A percentile compares a stretch with the other conserved stretches of the same genome.
phyloP scores from a whole-genome alignment of 2,329 filamentous ascomycete genomes.

The Botrytis medusae region DNA sequence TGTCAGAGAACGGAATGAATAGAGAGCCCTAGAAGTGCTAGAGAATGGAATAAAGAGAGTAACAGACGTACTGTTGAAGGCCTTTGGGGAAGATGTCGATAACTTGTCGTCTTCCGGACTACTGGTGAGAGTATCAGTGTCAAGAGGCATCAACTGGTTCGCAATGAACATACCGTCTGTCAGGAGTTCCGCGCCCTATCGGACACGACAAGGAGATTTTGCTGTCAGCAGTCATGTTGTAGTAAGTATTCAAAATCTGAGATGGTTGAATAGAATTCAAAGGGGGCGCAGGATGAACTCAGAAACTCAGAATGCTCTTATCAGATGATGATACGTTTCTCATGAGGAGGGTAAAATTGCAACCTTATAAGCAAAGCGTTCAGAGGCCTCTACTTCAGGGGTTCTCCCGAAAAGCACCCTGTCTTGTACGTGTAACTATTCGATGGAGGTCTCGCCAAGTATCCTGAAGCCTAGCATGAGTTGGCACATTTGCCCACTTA shows the following conservation, averaged over 20 bases:
- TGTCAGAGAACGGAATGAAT: background rate
- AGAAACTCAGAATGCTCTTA: background rate
- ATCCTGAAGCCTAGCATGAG: background rate
- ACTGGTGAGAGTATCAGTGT: background rate
- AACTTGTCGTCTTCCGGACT: background rate
- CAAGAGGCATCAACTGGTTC: background rate
- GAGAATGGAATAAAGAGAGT: background rate
- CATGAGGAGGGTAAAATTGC: background rate
- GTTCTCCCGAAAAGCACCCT: background rate
- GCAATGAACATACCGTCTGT: background rate
- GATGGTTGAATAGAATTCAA: background rate
- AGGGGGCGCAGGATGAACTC: background rate
- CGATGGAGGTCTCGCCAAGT: background rate
- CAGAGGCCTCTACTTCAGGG: background rate
- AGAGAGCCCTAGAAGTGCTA: background rate
- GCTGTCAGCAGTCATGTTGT: background rate
- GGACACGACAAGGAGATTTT: background rate
- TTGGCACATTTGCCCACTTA: background rate
- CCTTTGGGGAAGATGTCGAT: too few relatives aligned
- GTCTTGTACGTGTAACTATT: background rate
- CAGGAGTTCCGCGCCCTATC: background rate
- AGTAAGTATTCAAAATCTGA: background rate
- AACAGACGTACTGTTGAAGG: background rate
- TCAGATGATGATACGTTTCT: background rate
- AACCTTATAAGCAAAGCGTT: background rate